Conservation (phyloP, 768 basidiomycete species). For the Collybia sp. region DNA sequence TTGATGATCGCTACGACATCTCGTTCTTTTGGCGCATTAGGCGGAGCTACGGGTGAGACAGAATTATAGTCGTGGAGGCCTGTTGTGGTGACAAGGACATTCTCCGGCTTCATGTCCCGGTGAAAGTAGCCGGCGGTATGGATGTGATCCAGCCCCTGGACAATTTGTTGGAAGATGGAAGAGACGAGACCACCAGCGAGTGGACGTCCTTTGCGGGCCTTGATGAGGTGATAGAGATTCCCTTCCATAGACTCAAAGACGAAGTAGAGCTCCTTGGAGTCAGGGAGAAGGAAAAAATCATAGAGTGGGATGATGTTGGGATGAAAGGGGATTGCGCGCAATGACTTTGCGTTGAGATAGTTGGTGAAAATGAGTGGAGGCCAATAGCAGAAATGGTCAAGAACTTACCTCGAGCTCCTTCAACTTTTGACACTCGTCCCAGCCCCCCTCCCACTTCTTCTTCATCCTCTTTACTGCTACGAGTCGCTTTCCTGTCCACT, state of each 20-base stretch:
- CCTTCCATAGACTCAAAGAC: constrained; percentile 99
- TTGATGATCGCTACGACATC: constrained; percentile 98
- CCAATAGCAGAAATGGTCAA: constrained; percentile 5
- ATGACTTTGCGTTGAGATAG: constrained; percentile 51
- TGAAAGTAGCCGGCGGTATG: constrained; percentile 95
- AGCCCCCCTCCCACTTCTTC: constrained; percentile 95
- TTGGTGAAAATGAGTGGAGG: constrained; percentile 10
- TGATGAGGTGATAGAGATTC: constrained; percentile 98
- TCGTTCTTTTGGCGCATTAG: constrained; percentile 69
- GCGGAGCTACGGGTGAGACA: constrained; percentile 63
- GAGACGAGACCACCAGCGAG: constrained; percentile 96
- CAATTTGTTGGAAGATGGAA: constrained; percentile 91
- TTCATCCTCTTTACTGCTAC: constrained; percentile 99
- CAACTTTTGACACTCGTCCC: constrained; percentile 93
- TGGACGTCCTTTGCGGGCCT: constrained; percentile 89
- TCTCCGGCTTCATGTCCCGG: constrained; percentile 99
- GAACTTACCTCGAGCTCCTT: constrained; percentile 89
- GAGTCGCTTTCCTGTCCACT: constrained; percentile 91
- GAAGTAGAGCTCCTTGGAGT: constrained; percentile 95
- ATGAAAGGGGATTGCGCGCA: constrained; percentile 92
- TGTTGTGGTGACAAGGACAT: constrained; percentile 96
- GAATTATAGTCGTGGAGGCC: constrained; percentile 90
- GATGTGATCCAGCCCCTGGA: constrained; percentile 87
- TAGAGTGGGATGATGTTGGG: constrained; percentile 98
- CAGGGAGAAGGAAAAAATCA: constrained; percentile 97